Evolutionary conservation across 164 flowering plant genomes (phyloP), one percentile per base, ranked within the genome.

Genomic region (Magnolia sinica): DNA sequence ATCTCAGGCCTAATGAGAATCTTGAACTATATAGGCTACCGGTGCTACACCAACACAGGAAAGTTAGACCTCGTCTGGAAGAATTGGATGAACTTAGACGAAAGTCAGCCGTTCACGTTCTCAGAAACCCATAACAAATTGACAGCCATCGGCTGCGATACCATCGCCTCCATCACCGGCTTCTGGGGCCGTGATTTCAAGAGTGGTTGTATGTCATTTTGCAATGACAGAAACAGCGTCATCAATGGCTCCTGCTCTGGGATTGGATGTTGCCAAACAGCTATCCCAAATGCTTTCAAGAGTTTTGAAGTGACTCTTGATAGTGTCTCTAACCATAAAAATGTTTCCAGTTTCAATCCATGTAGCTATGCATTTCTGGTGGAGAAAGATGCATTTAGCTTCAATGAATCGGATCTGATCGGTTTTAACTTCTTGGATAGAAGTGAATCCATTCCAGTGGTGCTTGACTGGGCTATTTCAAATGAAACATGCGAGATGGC

Each of bases 321-420:
- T 16, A 51, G 24, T 64, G 1, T 23, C 1, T 1, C 72, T 4
- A 61, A 76, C 23, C 69, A 72, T 14, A 73, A 22, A 20, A 11
- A 7, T 0, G 18, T 37, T 2, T 67, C 37, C 65, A 31, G 7
- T 49, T 72, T 69, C 50, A 59, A 76, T 76, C 76, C 82, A 2
- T 79, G 82, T 19, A 68, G 82, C 52, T 68, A 59, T 63, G 73
- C 79, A 0, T 71, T 79, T 45, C 16, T 79, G 20, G 78, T 27
- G 20, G 77, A 79, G 1, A 4, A 71, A 13, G 50, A n/a, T 2
- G 14, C 16, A 10, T 14, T 11, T 4, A 19, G 6, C 27, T 73
- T 31, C 64, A 66, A 3, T 3, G 65, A 68, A 50, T 18, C 59
- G 2, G 63, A 10, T 7, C 58, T 76, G 3, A 4, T 4, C 67